phyloP scores from a whole-genome alignment of 1,284 basidiomycete species.

The Cryptococcus depauperatus region DNA sequence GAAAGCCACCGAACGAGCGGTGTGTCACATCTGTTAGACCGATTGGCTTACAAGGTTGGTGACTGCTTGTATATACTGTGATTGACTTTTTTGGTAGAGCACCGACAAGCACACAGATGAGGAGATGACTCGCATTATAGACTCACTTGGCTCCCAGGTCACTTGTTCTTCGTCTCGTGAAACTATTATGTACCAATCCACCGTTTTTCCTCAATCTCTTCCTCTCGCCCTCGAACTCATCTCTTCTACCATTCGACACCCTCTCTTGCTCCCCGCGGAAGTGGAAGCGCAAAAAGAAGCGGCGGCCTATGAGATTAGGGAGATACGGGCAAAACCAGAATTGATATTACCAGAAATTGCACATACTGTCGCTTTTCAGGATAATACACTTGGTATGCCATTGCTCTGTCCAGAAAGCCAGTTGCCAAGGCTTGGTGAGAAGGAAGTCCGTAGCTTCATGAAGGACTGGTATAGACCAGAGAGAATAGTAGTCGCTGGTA shows the following conservation, averaged over 20 bases:
- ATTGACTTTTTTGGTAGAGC: conserved; percentile 33
- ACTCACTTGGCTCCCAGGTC: conserved; percentile 84
- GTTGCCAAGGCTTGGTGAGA: conserved; percentile 61
- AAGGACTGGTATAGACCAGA: conserved; percentile 84
- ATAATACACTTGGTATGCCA: conserved; percentile 77
- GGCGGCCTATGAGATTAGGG: conserved; percentile 85
- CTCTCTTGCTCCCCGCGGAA: conserved; percentile 69
- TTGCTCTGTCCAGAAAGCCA: conserved; percentile 80
- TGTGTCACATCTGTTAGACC: conserved; percentile 83
- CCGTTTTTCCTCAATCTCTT: conserved; percentile 79
- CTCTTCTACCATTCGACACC: conserved; percentile 79
- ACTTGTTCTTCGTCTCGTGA: conserved; percentile 86
- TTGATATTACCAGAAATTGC: conserved; percentile 90
- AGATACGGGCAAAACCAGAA: conserved; percentile 82
- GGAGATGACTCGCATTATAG: conserved; percentile 74
- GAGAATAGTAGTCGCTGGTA: conserved; percentile 87
- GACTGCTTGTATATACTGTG: not conserved
- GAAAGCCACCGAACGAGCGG: conserved; percentile 71
- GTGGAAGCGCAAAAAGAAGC: conserved; percentile 77
- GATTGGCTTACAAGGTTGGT: conserved; percentile 91
- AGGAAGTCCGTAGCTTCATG: conserved; percentile 61
- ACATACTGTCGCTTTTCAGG: conserved; percentile 74
- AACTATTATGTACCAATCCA: conserved; percentile 96
- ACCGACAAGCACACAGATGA: conserved; percentile 50
- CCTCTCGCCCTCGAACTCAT: conserved; percentile 78